Conservation (phyloP, 257 asterid species). For the Eustoma russellianum region DNA sequence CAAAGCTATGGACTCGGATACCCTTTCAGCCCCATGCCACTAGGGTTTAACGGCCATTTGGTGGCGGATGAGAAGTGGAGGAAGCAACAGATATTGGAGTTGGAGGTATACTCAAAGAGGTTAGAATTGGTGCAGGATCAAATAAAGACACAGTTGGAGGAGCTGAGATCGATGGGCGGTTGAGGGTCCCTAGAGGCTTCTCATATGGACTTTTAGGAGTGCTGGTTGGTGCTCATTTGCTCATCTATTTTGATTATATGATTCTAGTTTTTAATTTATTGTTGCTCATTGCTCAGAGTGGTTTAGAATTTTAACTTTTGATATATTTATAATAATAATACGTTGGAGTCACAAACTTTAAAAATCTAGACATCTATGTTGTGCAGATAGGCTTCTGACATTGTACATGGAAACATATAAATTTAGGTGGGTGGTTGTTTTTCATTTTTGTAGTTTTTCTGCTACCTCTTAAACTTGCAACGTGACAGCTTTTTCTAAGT, state of each 20-base stretch:
- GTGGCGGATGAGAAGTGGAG: conserved; percentile 66
- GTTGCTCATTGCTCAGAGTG: conserved; percentile 14
- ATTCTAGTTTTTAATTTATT: conserved; percentile 32
- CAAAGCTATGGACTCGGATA: conserved; percentile 21
- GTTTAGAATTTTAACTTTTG: conserved; percentile 33
- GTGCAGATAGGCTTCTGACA: conserved; percentile 35
- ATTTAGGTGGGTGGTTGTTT: conserved; percentile 10
- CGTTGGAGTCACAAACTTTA: too few relatives aligned
- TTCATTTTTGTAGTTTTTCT: not conserved
- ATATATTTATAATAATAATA: conserved; percentile 9
- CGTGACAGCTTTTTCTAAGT: too few relatives aligned
- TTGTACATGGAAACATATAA: conserved; percentile 32
- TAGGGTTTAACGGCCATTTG: conserved; percentile 47
- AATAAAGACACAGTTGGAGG: conserved; percentile 75
- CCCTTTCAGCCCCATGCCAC: conserved; percentile 43
- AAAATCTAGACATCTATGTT: not conserved
- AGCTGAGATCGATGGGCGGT: conserved; percentile 71
- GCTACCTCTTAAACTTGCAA: too few relatives aligned
- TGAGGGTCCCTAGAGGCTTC: conserved; percentile 20
- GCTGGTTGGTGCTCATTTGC: conserved; percentile 22
- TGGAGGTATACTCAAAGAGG: conserved; percentile 91
- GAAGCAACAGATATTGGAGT: conserved; percentile 86
- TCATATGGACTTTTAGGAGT: conserved; percentile 12
- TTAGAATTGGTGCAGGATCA: conserved; percentile 91
- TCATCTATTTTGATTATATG: conserved; percentile 20